Percentiles rank a stretch among this genome's conserved stretches.
Conservation (phyloP, 2,329 filamentous ascomycete genomes). For the Fusarium subglutinans region DNA sequence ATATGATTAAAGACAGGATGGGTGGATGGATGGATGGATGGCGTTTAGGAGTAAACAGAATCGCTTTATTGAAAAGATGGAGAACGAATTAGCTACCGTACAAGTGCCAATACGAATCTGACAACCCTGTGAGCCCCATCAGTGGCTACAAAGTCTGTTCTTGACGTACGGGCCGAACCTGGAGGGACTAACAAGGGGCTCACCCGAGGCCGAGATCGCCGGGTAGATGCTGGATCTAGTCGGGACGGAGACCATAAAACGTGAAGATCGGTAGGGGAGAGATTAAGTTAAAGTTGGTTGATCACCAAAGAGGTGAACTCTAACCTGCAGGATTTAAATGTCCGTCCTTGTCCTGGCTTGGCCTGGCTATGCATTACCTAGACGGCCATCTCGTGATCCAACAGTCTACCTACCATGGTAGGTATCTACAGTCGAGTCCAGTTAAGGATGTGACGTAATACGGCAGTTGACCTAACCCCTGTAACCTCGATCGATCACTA, state of each 20-base stretch:
- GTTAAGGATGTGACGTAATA: conserved; percentile 7
- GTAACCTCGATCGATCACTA: background rate
- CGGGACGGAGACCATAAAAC: background rate
- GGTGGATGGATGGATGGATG: conserved; percentile 7
- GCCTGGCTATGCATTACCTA: too few relatives aligned
- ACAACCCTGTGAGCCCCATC: background rate
- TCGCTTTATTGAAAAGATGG: background rate
- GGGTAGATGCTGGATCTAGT: conserved; percentile 6
- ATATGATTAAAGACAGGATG: conserved; percentile 2
- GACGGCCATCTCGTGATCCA: background rate
- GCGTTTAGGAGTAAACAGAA: conserved; percentile 17
- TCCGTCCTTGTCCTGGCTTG: background rate
- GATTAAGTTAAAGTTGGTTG: background rate
- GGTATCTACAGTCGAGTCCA: background rate
- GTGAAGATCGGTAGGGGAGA: background rate
- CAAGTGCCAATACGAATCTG: background rate
- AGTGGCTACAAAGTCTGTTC: background rate
- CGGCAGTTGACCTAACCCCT: conserved; percentile 2
- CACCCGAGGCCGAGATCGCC: background rate
- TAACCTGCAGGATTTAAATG: background rate
- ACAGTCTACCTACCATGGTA: background rate
- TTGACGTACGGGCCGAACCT: conserved; percentile 8
- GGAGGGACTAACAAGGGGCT: background rate
- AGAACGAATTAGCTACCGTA: background rate
- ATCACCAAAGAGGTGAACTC: background rate